Conservation (phyloP, 2,329 filamentous ascomycete genomes). For the Aspergillus quadricinctus region DNA sequence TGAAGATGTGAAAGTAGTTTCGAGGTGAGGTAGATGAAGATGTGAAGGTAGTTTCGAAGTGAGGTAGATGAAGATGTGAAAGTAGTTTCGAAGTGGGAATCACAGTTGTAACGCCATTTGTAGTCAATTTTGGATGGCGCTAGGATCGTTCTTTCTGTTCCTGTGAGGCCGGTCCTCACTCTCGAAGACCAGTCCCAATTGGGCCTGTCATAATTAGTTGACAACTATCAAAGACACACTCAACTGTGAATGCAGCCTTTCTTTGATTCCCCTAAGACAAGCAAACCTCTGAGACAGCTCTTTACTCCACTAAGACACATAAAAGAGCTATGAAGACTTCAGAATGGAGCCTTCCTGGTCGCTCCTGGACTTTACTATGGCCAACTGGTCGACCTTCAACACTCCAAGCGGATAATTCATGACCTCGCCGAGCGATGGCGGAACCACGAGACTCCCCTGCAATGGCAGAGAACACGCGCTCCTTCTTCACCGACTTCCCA, state of each 20-base stretch:
- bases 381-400: background rate
- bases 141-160: background rate
- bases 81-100: background rate
- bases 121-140: background rate
- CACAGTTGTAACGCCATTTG: background rate
- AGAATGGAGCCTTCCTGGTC: too few species aligned
- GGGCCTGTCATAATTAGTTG: too few species aligned
- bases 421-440: background rate
- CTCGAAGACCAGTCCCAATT: background rate
- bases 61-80: background rate
- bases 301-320: too few species aligned
- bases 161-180: background rate
- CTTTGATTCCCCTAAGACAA: background rate
- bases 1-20: background rate
- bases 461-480: background rate
- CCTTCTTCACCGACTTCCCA: slow-evolving; percentile 13
- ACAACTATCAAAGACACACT: background rate
- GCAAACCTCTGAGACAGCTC: background rate
- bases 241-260: background rate
- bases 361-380: background rate
- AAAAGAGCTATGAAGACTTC: too few species aligned
- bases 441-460: background rate
- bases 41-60: background rate
- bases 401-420: background rate
- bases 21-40: background rate